Percentiles rank a stretch among this genome's conserved stretches.
Evolutionary conservation across 371 early-diverging fungal genomes (phyloP).

Genomic region (Actinomucor elegans): DNA sequence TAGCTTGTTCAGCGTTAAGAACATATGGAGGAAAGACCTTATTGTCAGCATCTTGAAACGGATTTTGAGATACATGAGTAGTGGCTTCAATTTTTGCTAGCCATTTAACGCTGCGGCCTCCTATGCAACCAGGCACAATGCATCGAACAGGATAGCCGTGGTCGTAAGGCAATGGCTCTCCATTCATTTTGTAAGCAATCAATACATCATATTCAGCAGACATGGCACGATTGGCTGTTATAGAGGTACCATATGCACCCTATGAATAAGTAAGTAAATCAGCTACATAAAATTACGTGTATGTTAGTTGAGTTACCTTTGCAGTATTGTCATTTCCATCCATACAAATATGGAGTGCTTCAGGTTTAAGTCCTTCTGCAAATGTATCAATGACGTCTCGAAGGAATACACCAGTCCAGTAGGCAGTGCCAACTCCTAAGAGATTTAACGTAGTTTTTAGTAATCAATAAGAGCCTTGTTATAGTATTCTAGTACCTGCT

Average conservation of each 20-base stretch:
- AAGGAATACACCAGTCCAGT: slow-evolving; percentile 82
- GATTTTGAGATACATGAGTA: slow-evolving; percentile 60
- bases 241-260: slow-evolving; percentile 76
- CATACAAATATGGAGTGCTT: slow-evolving; percentile 69
- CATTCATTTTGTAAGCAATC: slow-evolving; percentile 91
- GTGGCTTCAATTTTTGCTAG: slow-evolving; percentile 61
- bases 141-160: slow-evolving; percentile 84
- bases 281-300: too few species aligned
- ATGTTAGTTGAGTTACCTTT: slow-evolving; percentile 25
- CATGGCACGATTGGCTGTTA: slow-evolving; percentile 70
- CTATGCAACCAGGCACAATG: slow-evolving; percentile 86
- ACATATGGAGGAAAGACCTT: slow-evolving; percentile 75
- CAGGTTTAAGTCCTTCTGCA: slow-evolving; percentile 48
- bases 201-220: slow-evolving; percentile 73
- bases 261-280: slow-evolving; percentile 11
- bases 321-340: slow-evolving; percentile 65
- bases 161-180: slow-evolving; percentile 68
- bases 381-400: slow-evolving; percentile 65
- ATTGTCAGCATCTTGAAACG: slow-evolving; percentile 83
- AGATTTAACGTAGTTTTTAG: not conserved
- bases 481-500: slow-evolving; percentile 3
- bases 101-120: slow-evolving; percentile 87
- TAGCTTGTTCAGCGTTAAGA: slow-evolving; percentile 44
- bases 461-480: not conserved
- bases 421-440: slow-evolving; percentile 74